A percentile compares a stretch with the other conserved stretches of the same genome.
These are phyloP conservation scores for Hymenoscyphus scutula DNA, from an alignment of 2,329 filamentous ascomycete species.

Conservation along the genomic window DNA sequence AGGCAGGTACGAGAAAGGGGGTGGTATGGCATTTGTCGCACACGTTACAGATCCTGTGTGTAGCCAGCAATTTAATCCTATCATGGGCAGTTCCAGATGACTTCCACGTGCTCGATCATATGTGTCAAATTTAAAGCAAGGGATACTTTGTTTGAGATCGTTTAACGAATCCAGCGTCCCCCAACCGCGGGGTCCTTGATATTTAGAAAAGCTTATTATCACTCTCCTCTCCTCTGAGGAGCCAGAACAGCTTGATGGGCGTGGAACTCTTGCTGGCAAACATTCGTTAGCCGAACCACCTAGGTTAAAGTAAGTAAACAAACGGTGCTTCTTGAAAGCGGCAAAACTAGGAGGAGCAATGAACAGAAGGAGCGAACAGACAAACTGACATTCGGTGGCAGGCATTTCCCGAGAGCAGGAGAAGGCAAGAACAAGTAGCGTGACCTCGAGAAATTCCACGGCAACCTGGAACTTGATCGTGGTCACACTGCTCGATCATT, in stretches of 20 bases:
- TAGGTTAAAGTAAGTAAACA: not conserved
- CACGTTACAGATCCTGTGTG: not conserved
- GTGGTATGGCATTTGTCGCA: not conserved
- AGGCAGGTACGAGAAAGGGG: slow-evolving; percentile 4
- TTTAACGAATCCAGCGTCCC: not conserved
- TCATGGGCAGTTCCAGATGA: not conserved
- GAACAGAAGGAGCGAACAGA: not conserved
- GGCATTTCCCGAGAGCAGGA: too few species aligned
- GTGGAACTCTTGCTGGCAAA: too few species aligned
- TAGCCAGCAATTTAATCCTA: not conserved
- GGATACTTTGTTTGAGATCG: not conserved
- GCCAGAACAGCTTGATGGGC: too few species aligned
- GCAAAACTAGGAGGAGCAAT: not conserved
- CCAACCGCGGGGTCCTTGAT: not conserved
- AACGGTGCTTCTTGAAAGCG: not conserved
- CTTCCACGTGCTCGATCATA: not conserved
- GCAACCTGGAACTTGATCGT: not conserved
- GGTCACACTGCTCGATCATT: not conserved
- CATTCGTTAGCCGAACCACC: not conserved
- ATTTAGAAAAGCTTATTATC: not conserved
- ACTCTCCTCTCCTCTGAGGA: not conserved
- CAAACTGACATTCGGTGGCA: not conserved
- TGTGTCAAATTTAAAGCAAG: not conserved
- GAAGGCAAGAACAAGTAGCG: not conserved
- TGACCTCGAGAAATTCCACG: slow-evolving; percentile 1